These are phyloP conservation scores for Suhomyces yuchorum DNA, from an alignment of 1,139 yeast genomes.

Conservation along the genomic window DNA sequence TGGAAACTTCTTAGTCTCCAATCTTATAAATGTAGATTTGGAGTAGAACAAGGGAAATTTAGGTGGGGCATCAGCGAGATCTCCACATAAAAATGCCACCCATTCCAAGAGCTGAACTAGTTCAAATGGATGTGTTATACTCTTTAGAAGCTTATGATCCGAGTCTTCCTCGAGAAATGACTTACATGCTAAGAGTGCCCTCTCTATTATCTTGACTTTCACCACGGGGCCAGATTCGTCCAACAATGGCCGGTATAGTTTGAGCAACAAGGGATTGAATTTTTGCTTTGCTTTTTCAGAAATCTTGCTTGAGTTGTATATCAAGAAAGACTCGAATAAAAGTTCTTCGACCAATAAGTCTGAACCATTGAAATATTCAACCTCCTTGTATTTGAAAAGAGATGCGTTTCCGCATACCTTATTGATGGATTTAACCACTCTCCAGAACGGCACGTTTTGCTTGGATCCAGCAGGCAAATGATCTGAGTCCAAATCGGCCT, in stretches of 20 bases:
- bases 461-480: constrained; percentile 35
- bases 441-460: constrained; percentile 44
- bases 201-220: constrained; percentile 20
- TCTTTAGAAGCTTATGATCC: background rate
- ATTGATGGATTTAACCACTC: constrained; percentile 24
- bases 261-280: constrained; percentile 31
- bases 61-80: constrained; percentile 1
- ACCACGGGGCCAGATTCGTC: constrained; percentile 31
- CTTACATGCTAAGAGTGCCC: constrained; percentile 11
- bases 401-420: background rate
- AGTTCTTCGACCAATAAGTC: constrained; percentile 19
- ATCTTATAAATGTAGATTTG: background rate
- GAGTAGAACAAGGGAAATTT: constrained; percentile 1
- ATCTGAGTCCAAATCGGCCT: constrained; percentile 43
- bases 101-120: constrained; percentile 24
- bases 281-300: constrained; percentile 20
- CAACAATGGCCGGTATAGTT: constrained; percentile 37
- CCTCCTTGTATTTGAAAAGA: constrained; percentile 9
- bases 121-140: constrained; percentile 12
- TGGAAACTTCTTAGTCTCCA: constrained; percentile 2
- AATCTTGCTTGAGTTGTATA: constrained; percentile 29
- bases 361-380: constrained; percentile 9
- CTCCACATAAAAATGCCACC: constrained; percentile 14
- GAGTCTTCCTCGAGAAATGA: background rate
- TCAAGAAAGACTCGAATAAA: constrained; percentile 29